A percentile compares a stretch with the other conserved stretches of the same genome.
Conservation (phyloP, 495 filamentous ascomycete species). For the Oidiodendron maius region DNA sequence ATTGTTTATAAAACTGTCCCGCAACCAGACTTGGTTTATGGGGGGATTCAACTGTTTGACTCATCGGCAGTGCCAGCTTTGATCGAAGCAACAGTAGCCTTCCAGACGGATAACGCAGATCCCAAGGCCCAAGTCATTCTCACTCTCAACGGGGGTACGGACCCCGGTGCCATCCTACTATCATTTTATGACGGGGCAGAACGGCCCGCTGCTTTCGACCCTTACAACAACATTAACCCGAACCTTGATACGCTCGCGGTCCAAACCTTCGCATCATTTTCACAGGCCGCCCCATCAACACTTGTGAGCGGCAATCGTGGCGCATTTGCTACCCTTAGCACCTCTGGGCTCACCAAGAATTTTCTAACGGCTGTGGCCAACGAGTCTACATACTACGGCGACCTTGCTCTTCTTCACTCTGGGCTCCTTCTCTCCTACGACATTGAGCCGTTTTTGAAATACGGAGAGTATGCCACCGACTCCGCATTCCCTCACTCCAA, state of each 20-base stretch:
- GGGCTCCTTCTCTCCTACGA: constrained; percentile 3
- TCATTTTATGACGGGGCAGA: constrained; percentile 4
- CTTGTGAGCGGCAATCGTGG: neutral
- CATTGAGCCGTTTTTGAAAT: constrained; percentile 4
- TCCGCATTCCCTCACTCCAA: constrained; percentile 7
- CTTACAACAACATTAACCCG: constrained; percentile 2
- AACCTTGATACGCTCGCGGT: neutral
- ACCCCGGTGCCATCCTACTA: neutral
- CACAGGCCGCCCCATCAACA: neutral
- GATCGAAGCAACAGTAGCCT: constrained; percentile 1
- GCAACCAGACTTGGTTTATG: constrained; percentile 32
- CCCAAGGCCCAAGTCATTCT: constrained; percentile 9
- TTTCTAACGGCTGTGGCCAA: constrained; percentile 7
- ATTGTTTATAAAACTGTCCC: constrained; percentile 38
- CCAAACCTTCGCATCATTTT: neutral
- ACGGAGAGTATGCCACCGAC: constrained; percentile 7
- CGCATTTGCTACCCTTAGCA: neutral
- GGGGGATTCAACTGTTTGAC: constrained; percentile 26
- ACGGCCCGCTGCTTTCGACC: constrained; percentile 5
- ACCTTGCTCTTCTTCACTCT: neutral
- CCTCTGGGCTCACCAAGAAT: neutral
- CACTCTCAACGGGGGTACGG: neutral
- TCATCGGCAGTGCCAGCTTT: constrained; percentile 10
- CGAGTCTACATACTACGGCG: constrained; percentile 2
- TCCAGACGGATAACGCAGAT: constrained; percentile 2